Evolutionary conservation across 1,139 yeast genomes (phyloP), one percentile per base, ranked within the genome.

Genomic region (Yamadazyma sp.): DNA sequence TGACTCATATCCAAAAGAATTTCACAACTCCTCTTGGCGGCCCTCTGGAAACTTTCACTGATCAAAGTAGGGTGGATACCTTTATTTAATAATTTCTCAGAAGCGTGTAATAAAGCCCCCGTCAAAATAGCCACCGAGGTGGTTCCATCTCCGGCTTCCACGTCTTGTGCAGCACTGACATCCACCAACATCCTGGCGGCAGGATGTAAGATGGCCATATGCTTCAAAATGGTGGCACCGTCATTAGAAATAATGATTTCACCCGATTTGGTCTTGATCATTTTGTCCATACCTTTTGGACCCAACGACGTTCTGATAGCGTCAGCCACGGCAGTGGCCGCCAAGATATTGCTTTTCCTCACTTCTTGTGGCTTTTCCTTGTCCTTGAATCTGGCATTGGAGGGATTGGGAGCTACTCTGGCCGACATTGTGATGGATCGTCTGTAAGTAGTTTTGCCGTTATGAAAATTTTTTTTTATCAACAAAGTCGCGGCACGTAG

Each of bases 221-320:
- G 98, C 58, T 88, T 85, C 53, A 94, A 73, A 55, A 94, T 94
- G 14, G 98, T 89, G 60, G 95, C 98, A 31, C 99, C 99, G 66
- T 92, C 99, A 62, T 92, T 94, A 47, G 98, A 89, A 51, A 94
- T 91, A 57, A 92, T 86, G 53, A 92, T 87, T 58, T 92, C 92
- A 29, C 98, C 98, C 38, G 78, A 78, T 41, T 91, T 85, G 24
- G 98, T 89, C 65, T 87, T 89, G 68, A 87, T 87, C 98, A 92
- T 92, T 72, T 94, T 94, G 64, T 92, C 99, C 98, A 92, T 92
- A 45, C 99, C 98, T 63, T 89, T 91, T 39, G 99, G 99, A 26
- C 99, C 99, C 44, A 92, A 72, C 9, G 98, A 89, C 3, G 99
- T 92, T 64, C 98, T 79, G 58, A 92, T 89, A 38, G 98, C 98